Conservation (phyloP, 192 early-diverging fungal species). For the Backusella mclennaniae region DNA sequence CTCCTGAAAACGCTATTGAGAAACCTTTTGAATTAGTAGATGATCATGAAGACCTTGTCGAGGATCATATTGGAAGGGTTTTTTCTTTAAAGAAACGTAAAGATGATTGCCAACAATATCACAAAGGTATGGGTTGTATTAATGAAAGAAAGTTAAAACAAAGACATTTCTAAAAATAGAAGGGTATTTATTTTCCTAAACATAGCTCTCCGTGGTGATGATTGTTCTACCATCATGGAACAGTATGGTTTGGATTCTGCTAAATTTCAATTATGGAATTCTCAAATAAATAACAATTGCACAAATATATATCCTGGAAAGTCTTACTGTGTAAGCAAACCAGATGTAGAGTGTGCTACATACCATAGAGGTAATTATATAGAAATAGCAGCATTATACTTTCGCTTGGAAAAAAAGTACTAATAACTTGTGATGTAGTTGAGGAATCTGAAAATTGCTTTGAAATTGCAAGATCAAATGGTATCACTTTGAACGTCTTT, state of each 20-base stretch:
- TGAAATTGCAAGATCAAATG: constrained; percentile 8
- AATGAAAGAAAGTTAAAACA: not conserved
- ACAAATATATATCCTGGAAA: constrained; percentile 26
- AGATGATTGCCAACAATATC: constrained; percentile 17
- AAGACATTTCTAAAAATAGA: not conserved
- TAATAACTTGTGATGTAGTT: not conserved
- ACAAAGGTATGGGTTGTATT: constrained; percentile 10
- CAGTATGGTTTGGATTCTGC: constrained; percentile 4
- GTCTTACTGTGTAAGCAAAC: constrained; percentile 21
- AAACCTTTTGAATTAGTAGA: constrained; percentile 18
- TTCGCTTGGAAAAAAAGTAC: no score
- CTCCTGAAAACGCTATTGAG: constrained; percentile 3
- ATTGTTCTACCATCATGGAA: constrained; percentile 10
- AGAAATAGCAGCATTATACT: not conserved
- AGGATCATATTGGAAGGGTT: not conserved
- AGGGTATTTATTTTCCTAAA: not conserved
- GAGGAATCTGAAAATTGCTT: constrained; percentile 7
- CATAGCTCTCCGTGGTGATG: constrained; percentile 21
- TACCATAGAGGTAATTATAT: not conserved
- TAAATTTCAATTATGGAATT: constrained; percentile 20
- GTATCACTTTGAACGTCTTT: constrained; percentile 14
- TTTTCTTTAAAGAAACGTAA: constrained; percentile 16
- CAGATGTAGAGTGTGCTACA: not conserved
- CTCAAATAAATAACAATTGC: constrained; percentile 26
- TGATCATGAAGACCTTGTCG: constrained; percentile 9